A percentile compares a stretch with the other conserved stretches of the same genome.
phyloP scores from a whole-genome alignment of 371 early-diverging fungal genomes.

The Mucor plumbeus region DNA sequence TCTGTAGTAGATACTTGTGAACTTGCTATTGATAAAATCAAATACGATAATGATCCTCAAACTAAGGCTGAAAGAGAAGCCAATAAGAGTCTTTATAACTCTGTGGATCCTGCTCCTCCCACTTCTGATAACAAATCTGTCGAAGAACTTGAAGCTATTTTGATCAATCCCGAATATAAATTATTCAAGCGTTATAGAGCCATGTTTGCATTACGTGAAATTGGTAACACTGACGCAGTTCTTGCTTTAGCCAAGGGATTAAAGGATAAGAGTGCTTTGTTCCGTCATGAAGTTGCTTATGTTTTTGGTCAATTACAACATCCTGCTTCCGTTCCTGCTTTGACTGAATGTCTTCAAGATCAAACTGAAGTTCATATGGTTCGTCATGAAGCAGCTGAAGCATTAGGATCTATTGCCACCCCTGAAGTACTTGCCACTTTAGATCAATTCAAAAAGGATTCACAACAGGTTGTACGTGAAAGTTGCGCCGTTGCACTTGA shows the following conservation, averaged over 20 bases:
- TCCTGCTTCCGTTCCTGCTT: constrained; percentile 83
- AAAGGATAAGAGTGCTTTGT: constrained; percentile 62
- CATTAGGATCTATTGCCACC: constrained; percentile 97
- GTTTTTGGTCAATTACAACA: constrained; percentile 99
- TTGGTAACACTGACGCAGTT: constrained; percentile 85
- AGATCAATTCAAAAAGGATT: constrained; percentile 72
- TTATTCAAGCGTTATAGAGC: constrained; percentile 96
- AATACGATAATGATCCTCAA: constrained; percentile 65
- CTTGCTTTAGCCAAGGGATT: constrained; percentile 89
- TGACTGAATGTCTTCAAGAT: constrained; percentile 78
- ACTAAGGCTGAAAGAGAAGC: constrained; percentile 47
- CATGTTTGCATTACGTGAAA: constrained; percentile 98
- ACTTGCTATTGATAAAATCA: constrained; percentile 88
- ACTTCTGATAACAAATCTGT: constrained; percentile 59
- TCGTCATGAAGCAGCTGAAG: constrained; percentile 99
- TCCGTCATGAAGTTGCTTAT: constrained; percentile 94
- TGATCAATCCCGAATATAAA: constrained; percentile 73
- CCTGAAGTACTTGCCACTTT: constrained; percentile 84
- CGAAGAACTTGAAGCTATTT: constrained; percentile 63
- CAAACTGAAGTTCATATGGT: constrained; percentile 93
- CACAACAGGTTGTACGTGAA: constrained; percentile 92
- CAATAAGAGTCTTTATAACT: constrained; percentile 64
- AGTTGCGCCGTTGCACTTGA: constrained; percentile 96
- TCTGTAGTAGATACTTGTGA: constrained; percentile 95
- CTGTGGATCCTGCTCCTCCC: constrained; percentile 95